phyloP scores from a whole-genome alignment of 345 rosid species.

The Populus pruinosa region DNA sequence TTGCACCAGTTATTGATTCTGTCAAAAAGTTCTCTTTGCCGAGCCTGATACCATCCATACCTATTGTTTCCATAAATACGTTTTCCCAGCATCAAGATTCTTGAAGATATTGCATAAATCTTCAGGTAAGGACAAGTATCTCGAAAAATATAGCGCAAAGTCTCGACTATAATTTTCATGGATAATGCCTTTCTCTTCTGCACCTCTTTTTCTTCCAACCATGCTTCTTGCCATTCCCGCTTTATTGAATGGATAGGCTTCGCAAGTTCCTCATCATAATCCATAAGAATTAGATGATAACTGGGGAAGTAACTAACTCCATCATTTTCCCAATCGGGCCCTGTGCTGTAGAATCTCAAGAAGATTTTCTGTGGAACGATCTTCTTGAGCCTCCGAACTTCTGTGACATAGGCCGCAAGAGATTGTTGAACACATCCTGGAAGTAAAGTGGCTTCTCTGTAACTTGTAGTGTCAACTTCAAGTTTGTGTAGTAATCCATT shows the following conservation, averaged over 20 bases:
- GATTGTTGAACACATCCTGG: not conserved
- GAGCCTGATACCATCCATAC: not conserved
- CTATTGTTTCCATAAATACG: not conserved
- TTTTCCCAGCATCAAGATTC: not conserved
- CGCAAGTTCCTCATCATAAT: not conserved
- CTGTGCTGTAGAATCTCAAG: not conserved
- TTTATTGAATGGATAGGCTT: not conserved
- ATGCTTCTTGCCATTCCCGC: not conserved
- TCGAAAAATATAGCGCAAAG: not conserved
- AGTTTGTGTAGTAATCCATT: not conserved
- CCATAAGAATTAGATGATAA: not conserved
- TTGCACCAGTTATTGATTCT: not conserved
- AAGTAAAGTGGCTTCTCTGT: not conserved
- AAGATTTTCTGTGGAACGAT: not conserved
- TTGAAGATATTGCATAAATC: not conserved
- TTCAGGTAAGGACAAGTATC: not conserved
- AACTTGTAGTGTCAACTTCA: not conserved
- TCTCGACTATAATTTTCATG: not conserved
- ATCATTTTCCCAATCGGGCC: not conserved
- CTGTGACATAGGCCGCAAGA: not conserved
- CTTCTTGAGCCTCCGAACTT: not conserved
- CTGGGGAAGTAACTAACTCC: not conserved
- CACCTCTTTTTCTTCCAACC: not conserved
- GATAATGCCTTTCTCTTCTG: not conserved
- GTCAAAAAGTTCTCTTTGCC: not conserved